Conservation (phyloP, 129 eudicot genomes). For the Deinandra increscens region DNA sequence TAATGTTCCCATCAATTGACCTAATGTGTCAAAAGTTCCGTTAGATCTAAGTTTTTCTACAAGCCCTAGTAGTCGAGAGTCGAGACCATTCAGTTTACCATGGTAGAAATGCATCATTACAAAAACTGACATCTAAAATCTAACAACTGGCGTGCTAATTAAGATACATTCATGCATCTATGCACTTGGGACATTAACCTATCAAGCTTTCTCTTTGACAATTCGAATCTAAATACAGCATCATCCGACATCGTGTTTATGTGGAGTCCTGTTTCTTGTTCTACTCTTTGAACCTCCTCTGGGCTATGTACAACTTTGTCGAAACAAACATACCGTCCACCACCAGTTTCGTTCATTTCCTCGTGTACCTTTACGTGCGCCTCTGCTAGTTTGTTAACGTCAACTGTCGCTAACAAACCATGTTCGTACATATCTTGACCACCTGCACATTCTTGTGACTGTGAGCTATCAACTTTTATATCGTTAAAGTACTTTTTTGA, state of each 20-base stretch:
- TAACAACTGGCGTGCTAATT: neutral
- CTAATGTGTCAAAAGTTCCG: neutral
- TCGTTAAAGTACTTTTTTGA: neutral
- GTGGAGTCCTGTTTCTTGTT: constrained; percentile 42
- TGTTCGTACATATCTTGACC: constrained; percentile 58
- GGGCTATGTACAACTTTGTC: constrained; percentile 43
- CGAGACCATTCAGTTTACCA: neutral
- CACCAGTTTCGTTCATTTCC: constrained; percentile 52
- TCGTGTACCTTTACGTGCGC: constrained; percentile 59
- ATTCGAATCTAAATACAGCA: constrained; percentile 28
- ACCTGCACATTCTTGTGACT: constrained; percentile 34
- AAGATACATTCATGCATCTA: constrained; percentile 41
- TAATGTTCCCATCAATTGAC: neutral
- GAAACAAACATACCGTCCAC: constrained; percentile 60
- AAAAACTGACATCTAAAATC: constrained; percentile 1
- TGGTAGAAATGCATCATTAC: neutral
- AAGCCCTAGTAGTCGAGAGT: neutral
- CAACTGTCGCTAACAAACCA: constrained; percentile 59
- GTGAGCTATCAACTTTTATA: constrained; percentile 6
- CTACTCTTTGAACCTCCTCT: constrained; percentile 42
- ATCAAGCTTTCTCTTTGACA: constrained; percentile 57
- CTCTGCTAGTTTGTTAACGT: constrained; percentile 59
- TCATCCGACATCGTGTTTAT: constrained; percentile 15
- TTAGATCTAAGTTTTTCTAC: neutral
- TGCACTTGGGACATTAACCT: constrained; percentile 46